These are phyloP conservation scores for Diplogelasinospora grovesii DNA, from an alignment of 495 filamentous ascomycete genomes.

Conservation along the genomic window DNA sequence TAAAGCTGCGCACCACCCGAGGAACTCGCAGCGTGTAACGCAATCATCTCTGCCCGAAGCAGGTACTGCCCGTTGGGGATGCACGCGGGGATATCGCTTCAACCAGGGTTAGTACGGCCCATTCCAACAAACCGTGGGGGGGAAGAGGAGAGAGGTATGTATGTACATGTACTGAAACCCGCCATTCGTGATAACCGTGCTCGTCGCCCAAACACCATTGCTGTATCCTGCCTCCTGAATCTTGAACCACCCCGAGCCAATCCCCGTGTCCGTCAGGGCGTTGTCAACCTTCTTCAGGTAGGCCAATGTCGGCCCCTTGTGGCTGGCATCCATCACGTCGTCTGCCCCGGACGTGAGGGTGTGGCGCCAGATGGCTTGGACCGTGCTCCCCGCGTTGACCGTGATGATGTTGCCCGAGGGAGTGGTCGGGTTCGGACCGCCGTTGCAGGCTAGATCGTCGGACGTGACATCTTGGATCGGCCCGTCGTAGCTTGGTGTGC, in stretches of 20 bases:
- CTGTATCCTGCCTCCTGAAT: conserved; percentile 25
- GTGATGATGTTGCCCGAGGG: conserved; percentile 39
- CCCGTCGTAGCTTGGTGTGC: conserved; percentile 36
- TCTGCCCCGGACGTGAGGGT: conserved; percentile 37
- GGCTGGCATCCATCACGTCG: conserved; percentile 44
- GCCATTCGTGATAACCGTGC: conserved; percentile 37
- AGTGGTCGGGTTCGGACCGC: conserved; percentile 46
- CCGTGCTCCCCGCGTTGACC: conserved; percentile 42
- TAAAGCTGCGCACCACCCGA: conserved; percentile 44
- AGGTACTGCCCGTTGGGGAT: conserved; percentile 37
- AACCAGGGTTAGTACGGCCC: not conserved
- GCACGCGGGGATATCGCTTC: conserved; percentile 36
- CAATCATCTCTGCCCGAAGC: conserved; percentile 37
- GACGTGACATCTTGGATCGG: conserved; percentile 48
- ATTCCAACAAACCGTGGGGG: not conserved
- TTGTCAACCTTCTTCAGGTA: conserved; percentile 47
- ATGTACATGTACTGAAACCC: conserved; percentile 34
- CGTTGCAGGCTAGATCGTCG: conserved; percentile 48
- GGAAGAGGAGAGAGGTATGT: not conserved
- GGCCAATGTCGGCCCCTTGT: conserved; percentile 44
- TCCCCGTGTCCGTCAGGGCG: conserved; percentile 36
- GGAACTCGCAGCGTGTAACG: conserved; percentile 37
- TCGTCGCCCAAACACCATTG: conserved; percentile 36
- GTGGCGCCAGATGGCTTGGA: conserved; percentile 45
- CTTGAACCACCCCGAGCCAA: conserved; percentile 40